These are phyloP conservation scores for Fusarium sp. DNA, from an alignment of 2,329 filamentous ascomycete genomes.

Conservation along the genomic window DNA sequence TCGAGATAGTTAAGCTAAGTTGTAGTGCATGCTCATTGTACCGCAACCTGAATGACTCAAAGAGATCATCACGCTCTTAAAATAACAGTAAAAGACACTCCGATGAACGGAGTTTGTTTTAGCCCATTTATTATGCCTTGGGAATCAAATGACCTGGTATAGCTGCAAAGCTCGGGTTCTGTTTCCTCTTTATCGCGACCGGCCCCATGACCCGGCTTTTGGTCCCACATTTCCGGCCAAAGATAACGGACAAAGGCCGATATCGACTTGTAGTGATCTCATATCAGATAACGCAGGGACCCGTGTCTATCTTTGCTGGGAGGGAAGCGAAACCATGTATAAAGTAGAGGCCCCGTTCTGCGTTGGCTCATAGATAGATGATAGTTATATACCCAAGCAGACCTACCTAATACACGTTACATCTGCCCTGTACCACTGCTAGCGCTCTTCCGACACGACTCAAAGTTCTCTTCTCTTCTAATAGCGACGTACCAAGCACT, in stretches of 20 bases:
- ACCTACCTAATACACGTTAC: background rate
- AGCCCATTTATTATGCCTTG: background rate
- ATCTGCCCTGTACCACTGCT: background rate
- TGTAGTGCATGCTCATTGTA: background rate
- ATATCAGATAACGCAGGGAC: slow-evolving; percentile 5
- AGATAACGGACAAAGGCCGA: slow-evolving; percentile 18
- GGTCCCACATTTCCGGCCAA: slow-evolving; percentile 6
- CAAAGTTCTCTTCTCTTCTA: background rate
- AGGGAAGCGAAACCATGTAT: background rate
- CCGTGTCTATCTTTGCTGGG: background rate
- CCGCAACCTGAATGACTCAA: background rate
- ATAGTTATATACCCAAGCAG: background rate
- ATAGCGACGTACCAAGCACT: background rate
- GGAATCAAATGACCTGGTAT: background rate
- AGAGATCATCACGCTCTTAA: background rate
- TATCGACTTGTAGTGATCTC: background rate
- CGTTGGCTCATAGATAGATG: background rate
- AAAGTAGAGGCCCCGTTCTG: slow-evolving; percentile 7
- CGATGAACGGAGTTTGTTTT: slow-evolving; percentile 1
- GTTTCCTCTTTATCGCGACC: slow-evolving; percentile 22
- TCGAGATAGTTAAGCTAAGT: background rate
- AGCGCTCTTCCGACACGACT: too few species aligned
- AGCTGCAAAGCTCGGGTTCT: slow-evolving; percentile 20
- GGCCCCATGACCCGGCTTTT: slow-evolving; percentile 19
- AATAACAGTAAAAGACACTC: background rate